Base-by-base conservation (phyloP, 345 rosid species). In the Arabidopsis thaliana region DNA sequence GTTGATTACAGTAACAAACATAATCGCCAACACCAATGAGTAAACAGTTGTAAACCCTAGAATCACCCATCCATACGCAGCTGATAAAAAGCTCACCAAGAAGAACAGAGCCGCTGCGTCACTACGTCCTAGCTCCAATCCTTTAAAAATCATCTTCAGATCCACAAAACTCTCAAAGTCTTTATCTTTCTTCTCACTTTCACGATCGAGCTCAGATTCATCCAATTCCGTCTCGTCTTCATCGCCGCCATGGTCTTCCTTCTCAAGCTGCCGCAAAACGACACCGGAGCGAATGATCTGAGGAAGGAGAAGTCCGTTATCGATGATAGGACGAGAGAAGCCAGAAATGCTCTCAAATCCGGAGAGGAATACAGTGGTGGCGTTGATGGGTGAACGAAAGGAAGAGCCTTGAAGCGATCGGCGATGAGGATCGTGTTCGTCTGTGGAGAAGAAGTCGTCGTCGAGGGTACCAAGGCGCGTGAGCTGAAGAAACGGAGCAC, bases 51-150 rank as follows among this genome's bases (percentile, higher is more conserved):
- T 89, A 59, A 90, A 94, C 66, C 93, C 96, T 42, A 94, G 82
- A 81, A 94, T 87, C 78, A 90, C 92, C 96, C 95, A 91, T 6
- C 97, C 97, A 80, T 94, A 94, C 33, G 97, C 95, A 4, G 92
- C 92, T 28, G 95, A 90, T 50, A 94, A 65, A 68, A 90, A 88
- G 77, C 88, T 91, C 51, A 90, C 86, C 8, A 94, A 80, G 62
- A 85, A 85, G 60, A 88, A 85, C 78, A 94, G 78, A 13, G 93
- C 82, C 7, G 90, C 89, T 0, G 91, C 89, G 52, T 91, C 98
- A 1, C 83, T 87, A 11, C 82, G 84, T 16, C 93, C 96, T 20
- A 90, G 55, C 83, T 83, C 94, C 53, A 93, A 78, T 12, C 94
- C 91, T 73, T 83, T 93, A 3, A 89, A 67, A 25, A 91, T 79